phyloP scores from a whole-genome alignment of 495 filamentous ascomycete species.

The Pyrenula aspistea region DNA sequence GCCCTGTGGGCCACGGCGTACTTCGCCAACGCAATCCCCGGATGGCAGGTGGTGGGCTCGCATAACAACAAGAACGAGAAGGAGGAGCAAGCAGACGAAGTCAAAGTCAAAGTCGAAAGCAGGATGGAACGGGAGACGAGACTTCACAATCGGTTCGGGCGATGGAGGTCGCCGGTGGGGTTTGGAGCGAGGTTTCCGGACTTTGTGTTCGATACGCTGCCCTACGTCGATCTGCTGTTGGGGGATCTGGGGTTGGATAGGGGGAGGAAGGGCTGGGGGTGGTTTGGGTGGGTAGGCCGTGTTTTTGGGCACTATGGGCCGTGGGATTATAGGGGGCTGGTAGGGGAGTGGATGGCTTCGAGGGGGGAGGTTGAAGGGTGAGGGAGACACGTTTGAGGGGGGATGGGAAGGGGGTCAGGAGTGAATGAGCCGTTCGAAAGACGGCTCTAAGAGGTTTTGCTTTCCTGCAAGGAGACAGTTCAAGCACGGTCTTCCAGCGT shows the following conservation, averaged over 20 bases:
- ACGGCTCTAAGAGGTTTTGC: no score
- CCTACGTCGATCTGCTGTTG: constrained; percentile 66
- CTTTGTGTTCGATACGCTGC: constrained; percentile 62
- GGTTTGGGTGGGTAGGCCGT: constrained; percentile 38
- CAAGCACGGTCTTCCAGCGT: no score
- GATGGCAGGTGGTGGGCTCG: background rate
- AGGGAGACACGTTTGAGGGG: background rate
- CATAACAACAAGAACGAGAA: background rate
- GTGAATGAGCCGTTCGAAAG: no score
- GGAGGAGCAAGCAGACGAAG: background rate
- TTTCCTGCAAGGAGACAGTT: no score
- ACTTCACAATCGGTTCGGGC: constrained; percentile 54
- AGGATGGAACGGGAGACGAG: constrained; percentile 45
- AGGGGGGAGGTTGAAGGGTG: background rate
- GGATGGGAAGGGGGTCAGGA: background rate
- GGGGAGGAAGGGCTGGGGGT: constrained; percentile 28
- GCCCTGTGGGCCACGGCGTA: constrained; percentile 64
- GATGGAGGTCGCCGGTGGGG: constrained; percentile 56
- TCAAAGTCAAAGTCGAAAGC: no score
- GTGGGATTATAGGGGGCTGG: constrained; percentile 49
- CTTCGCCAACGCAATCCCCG: constrained; percentile 28
- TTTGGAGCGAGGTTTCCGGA: constrained; percentile 53
- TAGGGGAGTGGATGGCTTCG: constrained; percentile 41
- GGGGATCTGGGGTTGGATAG: constrained; percentile 46
- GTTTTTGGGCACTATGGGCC: constrained; percentile 39